These are phyloP conservation scores for Boechera stricta DNA, from an alignment of 345 rosid species.

Conservation along the genomic window DNA sequence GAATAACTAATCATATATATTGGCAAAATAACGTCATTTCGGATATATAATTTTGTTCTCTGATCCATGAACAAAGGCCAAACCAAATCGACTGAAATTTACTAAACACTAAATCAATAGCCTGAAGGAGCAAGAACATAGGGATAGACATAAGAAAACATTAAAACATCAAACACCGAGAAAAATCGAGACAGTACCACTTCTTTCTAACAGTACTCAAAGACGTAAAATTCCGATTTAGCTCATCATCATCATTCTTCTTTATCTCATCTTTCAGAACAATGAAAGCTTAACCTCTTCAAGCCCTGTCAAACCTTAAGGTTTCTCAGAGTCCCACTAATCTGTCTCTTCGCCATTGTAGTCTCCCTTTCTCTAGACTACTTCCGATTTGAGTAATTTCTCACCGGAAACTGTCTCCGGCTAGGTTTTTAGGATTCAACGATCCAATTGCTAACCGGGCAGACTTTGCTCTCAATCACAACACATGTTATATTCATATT, in stretches of 20 bases:
- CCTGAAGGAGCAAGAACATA: not conserved
- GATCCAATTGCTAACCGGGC: not conserved
- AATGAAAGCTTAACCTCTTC: too few species aligned
- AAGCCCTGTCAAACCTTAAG: slow-evolving; percentile 52
- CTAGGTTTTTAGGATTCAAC: not conserved
- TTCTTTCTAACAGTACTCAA: slow-evolving; percentile 50
- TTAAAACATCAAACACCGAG: not conserved
- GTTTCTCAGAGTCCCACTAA: slow-evolving; percentile 71
- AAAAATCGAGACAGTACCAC: slow-evolving; percentile 49
- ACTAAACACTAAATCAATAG: not conserved
- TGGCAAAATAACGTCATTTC: not conserved
- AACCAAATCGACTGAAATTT: not conserved
- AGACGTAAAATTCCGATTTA: slow-evolving; percentile 51
- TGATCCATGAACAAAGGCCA: too few species aligned
- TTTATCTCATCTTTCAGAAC: slow-evolving; percentile 57
- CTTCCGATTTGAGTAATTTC: too few species aligned
- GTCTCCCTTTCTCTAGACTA: not conserved
- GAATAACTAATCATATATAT: not conserved
- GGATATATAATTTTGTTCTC: not conserved
- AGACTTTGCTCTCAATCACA: too few species aligned
- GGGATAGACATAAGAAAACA: too few species aligned
- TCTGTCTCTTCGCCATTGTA: slow-evolving; percentile 70
- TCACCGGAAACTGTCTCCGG: too few species aligned
- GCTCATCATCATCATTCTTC: slow-evolving; percentile 47
- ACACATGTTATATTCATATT: too few species aligned